Evolutionary conservation across 2,329 filamentous ascomycete species (phyloP).

Genomic region (Aspergillus novoparasiticus): DNA sequence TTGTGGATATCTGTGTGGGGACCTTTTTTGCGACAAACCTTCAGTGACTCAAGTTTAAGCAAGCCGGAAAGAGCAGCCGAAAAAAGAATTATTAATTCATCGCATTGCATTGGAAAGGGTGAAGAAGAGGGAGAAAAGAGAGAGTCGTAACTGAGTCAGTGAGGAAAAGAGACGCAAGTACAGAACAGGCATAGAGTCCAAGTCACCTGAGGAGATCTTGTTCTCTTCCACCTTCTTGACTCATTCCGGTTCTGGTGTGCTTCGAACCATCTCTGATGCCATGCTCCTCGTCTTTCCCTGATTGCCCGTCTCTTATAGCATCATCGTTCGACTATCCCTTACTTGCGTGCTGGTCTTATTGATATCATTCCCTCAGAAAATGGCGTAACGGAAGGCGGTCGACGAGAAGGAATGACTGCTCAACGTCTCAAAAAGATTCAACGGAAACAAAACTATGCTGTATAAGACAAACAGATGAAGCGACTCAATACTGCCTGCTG

Average conservation of each 20-base stretch:
- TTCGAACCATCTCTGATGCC: neutral
- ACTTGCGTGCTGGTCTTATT: slow-evolving; percentile 15
- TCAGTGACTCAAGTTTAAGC: neutral
- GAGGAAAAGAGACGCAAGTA: neutral
- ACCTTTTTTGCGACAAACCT: neutral
- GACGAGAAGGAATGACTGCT: slow-evolving; percentile 23
- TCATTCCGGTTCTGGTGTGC: neutral
- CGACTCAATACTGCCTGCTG: neutral
- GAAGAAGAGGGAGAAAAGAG: neutral
- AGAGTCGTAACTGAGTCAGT: neutral
- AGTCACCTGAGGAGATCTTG: neutral
- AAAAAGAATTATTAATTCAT: neutral
- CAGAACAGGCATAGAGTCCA: slow-evolving; percentile 2
- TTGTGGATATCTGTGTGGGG: slow-evolving; percentile 1
- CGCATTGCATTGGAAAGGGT: neutral
- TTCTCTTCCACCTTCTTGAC: neutral
- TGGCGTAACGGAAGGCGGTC: slow-evolving; percentile 23
- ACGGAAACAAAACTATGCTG: slow-evolving; percentile 22
- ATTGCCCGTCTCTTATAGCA: neutral
- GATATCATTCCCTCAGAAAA: slow-evolving; percentile 21
- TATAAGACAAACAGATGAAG: slow-evolving; percentile 8
- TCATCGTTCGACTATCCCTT: neutral
- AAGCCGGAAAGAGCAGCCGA: neutral
- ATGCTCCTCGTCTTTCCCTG: neutral
- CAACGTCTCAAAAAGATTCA: slow-evolving; percentile 16